phyloP scores from a whole-genome alignment of 345 rosid species.

The Citrus unshiu region DNA sequence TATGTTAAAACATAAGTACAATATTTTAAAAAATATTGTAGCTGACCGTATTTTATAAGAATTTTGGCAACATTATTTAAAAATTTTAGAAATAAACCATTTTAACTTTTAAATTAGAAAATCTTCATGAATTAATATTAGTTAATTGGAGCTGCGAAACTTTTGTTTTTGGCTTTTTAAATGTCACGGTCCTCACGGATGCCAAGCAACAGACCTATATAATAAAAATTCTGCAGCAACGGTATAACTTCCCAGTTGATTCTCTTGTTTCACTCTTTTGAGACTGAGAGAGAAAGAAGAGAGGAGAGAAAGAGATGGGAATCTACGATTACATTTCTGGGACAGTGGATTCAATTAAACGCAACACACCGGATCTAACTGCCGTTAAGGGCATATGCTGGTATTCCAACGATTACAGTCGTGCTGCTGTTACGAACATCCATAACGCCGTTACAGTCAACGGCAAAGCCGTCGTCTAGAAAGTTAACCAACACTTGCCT shows the following conservation, averaged over 20 bases:
- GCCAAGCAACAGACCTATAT: too few species aligned
- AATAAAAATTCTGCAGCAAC: too few species aligned
- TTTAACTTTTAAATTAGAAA: too few species aligned
- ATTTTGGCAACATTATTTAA: too few species aligned
- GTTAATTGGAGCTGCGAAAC: too few species aligned
- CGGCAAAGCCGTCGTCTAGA: neutral
- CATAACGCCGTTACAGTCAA: neutral
- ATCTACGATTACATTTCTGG: slow-evolving; percentile 19
- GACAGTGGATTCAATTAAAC: slow-evolving; percentile 16
- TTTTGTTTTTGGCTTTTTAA: too few species aligned
- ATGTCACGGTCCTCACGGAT: neutral
- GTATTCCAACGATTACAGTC: slow-evolving; percentile 8
- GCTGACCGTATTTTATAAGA: too few species aligned
- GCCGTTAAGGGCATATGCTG: slow-evolving; percentile 4
- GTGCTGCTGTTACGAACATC: slow-evolving; percentile 3
- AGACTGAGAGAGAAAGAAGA: neutral
- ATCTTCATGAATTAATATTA: too few species aligned
- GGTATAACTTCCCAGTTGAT: neutral
- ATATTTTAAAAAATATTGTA: too few species aligned
- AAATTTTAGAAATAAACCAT: too few species aligned
- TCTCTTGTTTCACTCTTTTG: neutral
- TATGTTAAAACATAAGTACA: too few species aligned
- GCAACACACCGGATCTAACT: slow-evolving; percentile 3
- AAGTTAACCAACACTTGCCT: slow-evolving; percentile 11
- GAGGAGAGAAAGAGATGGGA: slow-evolving; percentile 10